Base-by-base conservation (phyloP, 106 monocot genomes). In the Platanthera zijinensis region DNA sequence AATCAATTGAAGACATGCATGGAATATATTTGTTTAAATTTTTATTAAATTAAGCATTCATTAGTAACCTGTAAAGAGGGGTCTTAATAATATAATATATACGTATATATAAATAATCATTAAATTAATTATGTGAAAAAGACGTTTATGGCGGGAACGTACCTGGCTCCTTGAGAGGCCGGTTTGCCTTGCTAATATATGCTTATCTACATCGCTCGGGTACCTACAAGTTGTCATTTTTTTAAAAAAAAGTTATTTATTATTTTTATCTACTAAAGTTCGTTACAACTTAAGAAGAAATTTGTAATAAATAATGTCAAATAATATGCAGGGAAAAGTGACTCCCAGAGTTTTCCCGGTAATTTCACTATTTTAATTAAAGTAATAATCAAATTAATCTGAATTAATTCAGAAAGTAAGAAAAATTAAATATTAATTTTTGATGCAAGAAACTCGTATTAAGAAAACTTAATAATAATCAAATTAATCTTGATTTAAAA, bases 151-250 rank as follows among this genome's bases (percentile, higher is more conserved):
- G 78, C 72, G 32, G 32, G 47, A 47, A 80, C 75, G 32, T 21
- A 91, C 91, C 88, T 91, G 91, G 77, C 86, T 91, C 68, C 88
- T 78, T 30, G 91, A 91, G 48, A 91, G 70, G 15, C 91, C 91
- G 15, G 91, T 88, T 80, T 91, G 88, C 75, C 88, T 79, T 4
- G 91, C 84, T 73, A 91, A 84, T 53, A 88, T 73, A 77, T 91
- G 91, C 82, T 91, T 91, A 68, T 91, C 91, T 11, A 88, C 91
- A 77, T 91, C 91, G 82, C 84, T 91, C 19, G 91, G 91, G 69
- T 91, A 91, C 84, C 91, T 91, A 86, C 72, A 51, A 72, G 51
- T 72, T 51, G 72, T 70, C 46, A 70, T 72, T 21, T 50, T 72
- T 72, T 72, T 7, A 14, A 25, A 67, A 28, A 25, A 8, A 17